Conservation (phyloP, 2,329 filamentous ascomycete species). For the Pseudogymnoascus sp. region DNA sequence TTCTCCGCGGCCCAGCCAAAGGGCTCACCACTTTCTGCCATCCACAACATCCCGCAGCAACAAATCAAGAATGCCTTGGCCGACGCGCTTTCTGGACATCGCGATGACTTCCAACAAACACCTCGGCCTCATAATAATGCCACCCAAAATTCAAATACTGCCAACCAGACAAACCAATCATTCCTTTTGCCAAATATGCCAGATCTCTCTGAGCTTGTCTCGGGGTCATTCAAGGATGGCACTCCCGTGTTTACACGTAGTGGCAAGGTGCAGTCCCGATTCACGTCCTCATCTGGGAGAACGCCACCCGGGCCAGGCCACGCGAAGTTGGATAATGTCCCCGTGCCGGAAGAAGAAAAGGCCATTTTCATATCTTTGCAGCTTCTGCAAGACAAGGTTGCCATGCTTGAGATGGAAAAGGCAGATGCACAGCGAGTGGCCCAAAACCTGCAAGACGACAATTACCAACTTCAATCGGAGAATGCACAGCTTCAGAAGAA, state of each 20-base stretch:
- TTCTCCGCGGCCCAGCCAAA: conserved; percentile 37
- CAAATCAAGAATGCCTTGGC: conserved; percentile 13
- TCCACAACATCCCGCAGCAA: conserved; percentile 19
- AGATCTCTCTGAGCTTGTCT: conserved; percentile 53
- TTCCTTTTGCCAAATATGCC: conserved; percentile 53
- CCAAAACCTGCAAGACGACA: conserved; percentile 43
- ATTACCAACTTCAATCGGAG: conserved; percentile 40
- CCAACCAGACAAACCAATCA: conserved; percentile 46
- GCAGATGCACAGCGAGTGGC: conserved; percentile 40
- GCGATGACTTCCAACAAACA: conserved; percentile 10
- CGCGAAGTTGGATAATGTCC: conserved; percentile 42
- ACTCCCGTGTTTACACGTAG: conserved; percentile 41
- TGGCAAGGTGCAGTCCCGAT: conserved; percentile 43
- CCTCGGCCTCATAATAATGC: conserved; percentile 22
- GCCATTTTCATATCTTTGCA: conserved; percentile 52
- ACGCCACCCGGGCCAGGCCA: conserved; percentile 32
- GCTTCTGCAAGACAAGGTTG: conserved; percentile 47
- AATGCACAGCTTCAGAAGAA: conserved; percentile 33
- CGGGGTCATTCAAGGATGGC: conserved; percentile 34
- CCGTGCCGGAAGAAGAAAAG: conserved; percentile 53
- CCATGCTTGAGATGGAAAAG: conserved; percentile 46
- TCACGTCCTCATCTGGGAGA: conserved; percentile 38
- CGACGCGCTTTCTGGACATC: conserved; percentile 6
- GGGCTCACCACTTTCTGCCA: conserved; percentile 34
- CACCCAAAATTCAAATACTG: conserved; percentile 30